Evolutionary conservation across 441 rosid genomes (phyloP), one percentile per base, ranked within the genome.

Genomic region (Melastoma candidum): DNA sequence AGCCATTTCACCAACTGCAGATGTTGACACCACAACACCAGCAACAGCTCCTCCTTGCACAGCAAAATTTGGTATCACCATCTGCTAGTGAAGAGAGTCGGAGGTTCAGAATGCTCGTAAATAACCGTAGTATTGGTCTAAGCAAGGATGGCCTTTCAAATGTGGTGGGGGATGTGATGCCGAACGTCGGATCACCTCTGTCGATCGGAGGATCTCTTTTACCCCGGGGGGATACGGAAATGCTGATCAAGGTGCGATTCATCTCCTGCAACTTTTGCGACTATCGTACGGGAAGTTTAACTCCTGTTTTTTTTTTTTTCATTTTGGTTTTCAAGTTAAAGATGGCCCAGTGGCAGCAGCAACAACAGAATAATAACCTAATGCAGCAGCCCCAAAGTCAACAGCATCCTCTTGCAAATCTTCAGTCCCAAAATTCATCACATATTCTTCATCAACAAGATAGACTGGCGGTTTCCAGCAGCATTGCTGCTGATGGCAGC

Each of bases 371-470:
- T 50, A 56, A 32, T 46, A 56, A 27, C 27, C 48, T 47, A 27
- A 48, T 44, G 59, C 59, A 43, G 48, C 59, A 55, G 59, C 59
- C 26, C 14, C 59, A 36, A 36, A 36, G 41, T 36, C 41, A 55
- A 25, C 58, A 44, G 24, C 59, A 55, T n/a, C 1, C 44, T 0
- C 51, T 56, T 44, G 48, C 11, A 3, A 56, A 56, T 56, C 59
- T 25, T 48, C 59, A 26, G 29, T 46, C 59, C 14, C 59, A 56
- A 43, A 46, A 17, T 56, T 46, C 50, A n/a, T 24, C 22, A 14
- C 52, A 39, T 39, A 26, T 7, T 41, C 43, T 46, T 44, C 24
- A 44, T 56, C 48, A 26, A 12, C 64, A 46, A 32, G 56, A 52
- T 43, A 52, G 43, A 52, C 32, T 52, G 56, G 56, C 26, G 13